These are phyloP conservation scores for Pterula multifida DNA, from an alignment of 1,284 basidiomycete genomes.

Conservation along the genomic window DNA sequence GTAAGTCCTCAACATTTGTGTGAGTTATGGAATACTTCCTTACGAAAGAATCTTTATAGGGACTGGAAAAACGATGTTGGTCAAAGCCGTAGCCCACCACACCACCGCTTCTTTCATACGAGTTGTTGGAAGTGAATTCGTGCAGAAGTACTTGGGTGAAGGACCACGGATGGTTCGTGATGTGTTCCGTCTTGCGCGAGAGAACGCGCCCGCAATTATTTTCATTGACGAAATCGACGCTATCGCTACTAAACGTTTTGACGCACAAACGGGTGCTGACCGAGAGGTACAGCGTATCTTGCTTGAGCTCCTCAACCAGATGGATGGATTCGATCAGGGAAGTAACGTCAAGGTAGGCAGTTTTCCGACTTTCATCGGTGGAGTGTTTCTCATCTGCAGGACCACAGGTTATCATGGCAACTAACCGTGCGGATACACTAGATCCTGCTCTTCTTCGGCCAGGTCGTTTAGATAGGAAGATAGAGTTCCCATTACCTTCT, in stretches of 20 bases:
- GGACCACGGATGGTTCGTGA: constrained; percentile 99
- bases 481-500: constrained; percentile 94
- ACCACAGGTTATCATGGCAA: constrained; percentile 91
- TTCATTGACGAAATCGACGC: constrained; percentile 99
- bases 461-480: constrained; percentile 96
- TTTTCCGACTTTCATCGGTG: not conserved
- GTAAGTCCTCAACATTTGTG: constrained; percentile 24
- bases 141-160: constrained; percentile 99
- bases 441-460: constrained; percentile 96
- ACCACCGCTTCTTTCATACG: constrained; percentile 97
- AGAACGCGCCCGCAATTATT: constrained; percentile 97
- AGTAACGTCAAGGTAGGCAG: constrained; percentile 88
- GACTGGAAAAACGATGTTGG: constrained; percentile 98
- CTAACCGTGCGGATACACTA: constrained; percentile 91
- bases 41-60: constrained; percentile 34
- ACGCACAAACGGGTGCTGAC: constrained; percentile 98
- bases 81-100: constrained; percentile 96
- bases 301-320: constrained; percentile 97
- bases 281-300: constrained; percentile 98
- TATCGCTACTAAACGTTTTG: constrained; percentile 99
- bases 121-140: constrained; percentile 96
- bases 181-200: constrained; percentile 94
- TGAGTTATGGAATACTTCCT: not conserved
- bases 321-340: constrained; percentile 99
- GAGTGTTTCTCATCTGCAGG: constrained; percentile 2